Base-by-base conservation (phyloP, 257 asterid species). In the Solanum arcanum region DNA sequence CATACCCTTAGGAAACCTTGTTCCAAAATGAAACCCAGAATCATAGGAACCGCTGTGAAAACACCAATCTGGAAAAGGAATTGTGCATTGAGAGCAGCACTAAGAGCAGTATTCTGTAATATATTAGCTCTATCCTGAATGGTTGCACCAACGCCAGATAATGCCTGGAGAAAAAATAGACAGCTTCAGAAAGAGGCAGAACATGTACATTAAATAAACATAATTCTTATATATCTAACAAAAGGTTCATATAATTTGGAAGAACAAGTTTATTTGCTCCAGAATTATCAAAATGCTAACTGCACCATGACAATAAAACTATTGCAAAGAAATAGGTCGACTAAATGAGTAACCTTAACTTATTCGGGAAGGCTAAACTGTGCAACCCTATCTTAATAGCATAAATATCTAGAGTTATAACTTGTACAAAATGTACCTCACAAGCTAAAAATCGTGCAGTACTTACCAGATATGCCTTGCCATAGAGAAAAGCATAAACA, bases 51-150 rank as follows among this genome's bases (percentile, higher is more conserved):
- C 42, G 99, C 99, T 9, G 99, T 93, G 90, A 95, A 94, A 70
- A 93, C 70, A 89, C 99, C 99, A 90, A 97, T 97, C 94, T 97
- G 99, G 88, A 95, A 93, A 90, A 97, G 94, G 91, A 97, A 97
- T 92, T 97, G 99, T 3, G 99, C 98, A 92, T 95, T 95, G 47
- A 97, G 90, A 77, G 99, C 98, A 47, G 98, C 97, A 85, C 87
- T 93, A 66, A 97, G 94, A 37, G 99, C 92, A 76, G 92, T 87
- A 90, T 97, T 97, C 75, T 92, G 85, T 35, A 83, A 73, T 86
- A 97, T 85, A 82, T 91, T 78, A 49, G 98, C 94, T 90, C 93
- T 88, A 52, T 88, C 90, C 89, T 91, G 92, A 84, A 97, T 83
- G 86, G 92, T 76, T 92, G 93, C 98, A 49, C 98, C 99, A 89